Conservation (phyloP, 371 early-diverging fungal species). For the Actinomortierella wolfii region DNA sequence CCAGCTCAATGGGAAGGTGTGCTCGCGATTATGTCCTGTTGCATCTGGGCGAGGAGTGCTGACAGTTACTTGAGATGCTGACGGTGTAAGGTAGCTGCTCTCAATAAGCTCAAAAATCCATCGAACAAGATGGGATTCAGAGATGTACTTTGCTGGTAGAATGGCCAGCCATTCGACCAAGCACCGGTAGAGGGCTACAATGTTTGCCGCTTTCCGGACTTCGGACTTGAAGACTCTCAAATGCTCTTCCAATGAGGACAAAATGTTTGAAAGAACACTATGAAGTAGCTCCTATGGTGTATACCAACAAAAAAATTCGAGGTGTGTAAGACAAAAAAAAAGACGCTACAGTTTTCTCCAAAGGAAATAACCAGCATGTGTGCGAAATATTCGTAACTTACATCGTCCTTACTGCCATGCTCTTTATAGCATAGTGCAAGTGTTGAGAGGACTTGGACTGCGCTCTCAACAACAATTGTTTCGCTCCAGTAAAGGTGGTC, state of each 20-base stretch:
- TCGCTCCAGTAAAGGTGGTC: constrained; percentile 73
- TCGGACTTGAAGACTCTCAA: constrained; percentile 59
- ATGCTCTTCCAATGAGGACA: constrained; percentile 74
- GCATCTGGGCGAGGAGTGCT: constrained; percentile 20
- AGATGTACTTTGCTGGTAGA: constrained; percentile 60
- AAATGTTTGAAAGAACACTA: constrained; percentile 66
- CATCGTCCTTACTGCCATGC: constrained; percentile 62
- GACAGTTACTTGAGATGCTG: neutral
- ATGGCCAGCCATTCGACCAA: constrained; percentile 81
- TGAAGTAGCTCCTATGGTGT: constrained; percentile 56
- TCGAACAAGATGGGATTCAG: constrained; percentile 66
- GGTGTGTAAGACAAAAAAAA: neutral
- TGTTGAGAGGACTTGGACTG: constrained; percentile 69
- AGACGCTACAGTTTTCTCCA: neutral
- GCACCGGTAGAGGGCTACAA: constrained; percentile 72
- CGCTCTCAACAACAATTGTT: constrained; percentile 63
- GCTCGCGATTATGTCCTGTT: constrained; percentile 21
- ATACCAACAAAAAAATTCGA: constrained; percentile 5
- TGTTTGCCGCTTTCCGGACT: constrained; percentile 44
- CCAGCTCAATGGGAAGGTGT: constrained; percentile 3
- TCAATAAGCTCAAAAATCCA: constrained; percentile 79
- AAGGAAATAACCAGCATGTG: neutral
- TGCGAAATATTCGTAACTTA: constrained; percentile 28
- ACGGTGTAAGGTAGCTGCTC: constrained; percentile 34
- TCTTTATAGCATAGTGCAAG: constrained; percentile 66